Evolutionary conservation across 768 basidiomycete genomes (phyloP), one percentile per base, ranked within the genome.

Genomic region (Leccinum uliginosum): DNA sequence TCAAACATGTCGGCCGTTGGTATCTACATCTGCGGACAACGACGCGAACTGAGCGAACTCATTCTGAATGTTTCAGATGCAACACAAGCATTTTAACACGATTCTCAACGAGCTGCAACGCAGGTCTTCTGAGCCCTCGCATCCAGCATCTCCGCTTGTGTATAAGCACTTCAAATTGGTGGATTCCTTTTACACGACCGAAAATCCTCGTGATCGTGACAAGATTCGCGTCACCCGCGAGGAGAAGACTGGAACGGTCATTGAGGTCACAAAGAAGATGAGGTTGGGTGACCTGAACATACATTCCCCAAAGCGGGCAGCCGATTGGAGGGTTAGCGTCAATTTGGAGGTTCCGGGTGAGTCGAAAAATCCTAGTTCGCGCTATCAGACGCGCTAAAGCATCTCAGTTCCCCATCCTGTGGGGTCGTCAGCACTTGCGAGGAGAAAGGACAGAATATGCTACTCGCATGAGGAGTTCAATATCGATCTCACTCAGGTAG

Each of bases 401-500:
- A 35, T n/a, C 30, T 27, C 38, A 91, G 90, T 83, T n/a, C 62
- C 78, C 2, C 87, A 84, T 62, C 90, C 89, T 1, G 63, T 85
- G 45, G 90, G 89, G 12, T 68, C 80, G 7, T 71, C 87, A 1
- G 78, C 80, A 9, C 74, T 81, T 61, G 80, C 83, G 30, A 81
- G 91, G 56, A 78, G 81, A 75, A 99, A 97, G 74, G 92, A 99
- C 73, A 80, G 97, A 46, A 79, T 98, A 70, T 89, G 91, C 65
- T 99, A 99, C 71, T 75, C 86, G 4, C 97, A 99, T 71, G 94
- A 98, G 71, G 86, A 96, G 61, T 95, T 93, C 69, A 81, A 78
- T 61, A 86, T 99, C 60, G 97, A 99, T 75, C 80, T 99, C 50
- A 98, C 97, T 1, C 93, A 95, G 73, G 96, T 98, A 49, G 83